These are phyloP conservation scores for Aquilaria agallochum DNA, from an alignment of 441 rosid genomes.

Conservation along the genomic window DNA sequence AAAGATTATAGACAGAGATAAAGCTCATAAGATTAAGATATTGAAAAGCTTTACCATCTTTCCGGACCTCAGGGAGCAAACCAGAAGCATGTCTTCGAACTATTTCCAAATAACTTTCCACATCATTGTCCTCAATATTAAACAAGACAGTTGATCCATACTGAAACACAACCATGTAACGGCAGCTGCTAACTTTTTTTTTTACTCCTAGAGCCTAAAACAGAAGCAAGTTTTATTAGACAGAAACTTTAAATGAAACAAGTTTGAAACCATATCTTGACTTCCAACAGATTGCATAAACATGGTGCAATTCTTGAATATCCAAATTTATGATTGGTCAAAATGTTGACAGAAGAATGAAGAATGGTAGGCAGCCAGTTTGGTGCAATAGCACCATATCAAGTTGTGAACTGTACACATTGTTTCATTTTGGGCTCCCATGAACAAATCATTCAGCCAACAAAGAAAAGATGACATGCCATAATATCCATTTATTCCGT, in stretches of 20 bases:
- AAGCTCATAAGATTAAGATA: background rate
- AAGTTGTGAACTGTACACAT: too few relatives aligned
- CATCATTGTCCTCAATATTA: conserved; percentile 72
- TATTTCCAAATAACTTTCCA: conserved; percentile 58
- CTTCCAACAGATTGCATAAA: too few relatives aligned
- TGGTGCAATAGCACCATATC: too few relatives aligned
- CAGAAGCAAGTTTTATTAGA: background rate
- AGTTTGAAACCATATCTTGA: background rate
- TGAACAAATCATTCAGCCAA: too few relatives aligned
- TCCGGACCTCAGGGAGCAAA: conserved; percentile 72
- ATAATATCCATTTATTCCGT: too few relatives aligned
- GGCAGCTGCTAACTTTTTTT: conserved; percentile 39
- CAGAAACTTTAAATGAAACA: background rate
- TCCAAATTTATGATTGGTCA: background rate
- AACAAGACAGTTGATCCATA: conserved; percentile 93
- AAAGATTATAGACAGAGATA: too few relatives aligned
- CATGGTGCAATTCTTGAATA: background rate
- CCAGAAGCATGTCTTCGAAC: conserved; percentile 77
- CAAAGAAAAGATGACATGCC: too few relatives aligned
- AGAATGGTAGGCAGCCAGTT: too few relatives aligned
- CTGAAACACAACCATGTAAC: conserved; percentile 81
- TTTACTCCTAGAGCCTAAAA: conserved; percentile 47
- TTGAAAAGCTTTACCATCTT: conserved; percentile 51
- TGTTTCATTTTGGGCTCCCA: too few relatives aligned
- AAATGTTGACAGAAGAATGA: background rate